Evolutionary conservation across 257 asterid genomes (phyloP).

Genomic region (Capsicum baccatum): DNA sequence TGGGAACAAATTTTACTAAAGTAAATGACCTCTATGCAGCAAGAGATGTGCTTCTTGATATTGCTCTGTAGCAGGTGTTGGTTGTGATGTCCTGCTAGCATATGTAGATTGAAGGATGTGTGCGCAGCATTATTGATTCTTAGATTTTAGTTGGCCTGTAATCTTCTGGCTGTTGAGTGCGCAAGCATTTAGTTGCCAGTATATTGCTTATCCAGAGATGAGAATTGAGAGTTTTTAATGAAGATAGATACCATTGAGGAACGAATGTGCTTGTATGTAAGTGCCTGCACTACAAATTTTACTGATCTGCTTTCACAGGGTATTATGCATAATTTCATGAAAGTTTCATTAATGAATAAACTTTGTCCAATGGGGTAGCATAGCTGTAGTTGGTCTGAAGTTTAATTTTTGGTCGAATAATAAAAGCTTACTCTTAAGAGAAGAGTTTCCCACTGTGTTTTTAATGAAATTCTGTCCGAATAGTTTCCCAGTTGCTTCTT

Average conservation of each 20-base stretch:
- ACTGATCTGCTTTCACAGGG: not conserved
- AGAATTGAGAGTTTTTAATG: constrained; percentile 13
- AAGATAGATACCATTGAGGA: constrained; percentile 6
- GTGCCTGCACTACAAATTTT: not conserved
- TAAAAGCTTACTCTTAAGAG: not conserved
- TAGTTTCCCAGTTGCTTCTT: not conserved
- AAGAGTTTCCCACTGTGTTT: not conserved
- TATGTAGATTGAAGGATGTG: constrained; percentile 19
- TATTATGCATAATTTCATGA: not conserved
- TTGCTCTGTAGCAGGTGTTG: constrained; percentile 52
- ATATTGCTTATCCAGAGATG: constrained; percentile 15
- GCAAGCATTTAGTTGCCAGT: constrained; percentile 22
- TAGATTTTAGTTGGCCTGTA: constrained; percentile 24
- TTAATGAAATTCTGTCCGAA: not conserved
- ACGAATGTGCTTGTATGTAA: constrained; percentile 26
- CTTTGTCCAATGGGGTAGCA: not conserved
- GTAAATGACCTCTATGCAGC: constrained; percentile 61
- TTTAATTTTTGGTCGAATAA: not conserved
- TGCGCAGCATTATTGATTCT: not conserved
- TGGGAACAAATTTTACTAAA: constrained; percentile 54
- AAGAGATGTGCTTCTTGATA: constrained; percentile 79
- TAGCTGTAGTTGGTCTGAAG: not conserved
- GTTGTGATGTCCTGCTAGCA: not conserved
- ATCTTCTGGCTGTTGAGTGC: not conserved
- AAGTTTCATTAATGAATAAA: not conserved